Conservation (phyloP, 2,329 filamentous ascomycete species). For the Alternaria triticimaculans region DNA sequence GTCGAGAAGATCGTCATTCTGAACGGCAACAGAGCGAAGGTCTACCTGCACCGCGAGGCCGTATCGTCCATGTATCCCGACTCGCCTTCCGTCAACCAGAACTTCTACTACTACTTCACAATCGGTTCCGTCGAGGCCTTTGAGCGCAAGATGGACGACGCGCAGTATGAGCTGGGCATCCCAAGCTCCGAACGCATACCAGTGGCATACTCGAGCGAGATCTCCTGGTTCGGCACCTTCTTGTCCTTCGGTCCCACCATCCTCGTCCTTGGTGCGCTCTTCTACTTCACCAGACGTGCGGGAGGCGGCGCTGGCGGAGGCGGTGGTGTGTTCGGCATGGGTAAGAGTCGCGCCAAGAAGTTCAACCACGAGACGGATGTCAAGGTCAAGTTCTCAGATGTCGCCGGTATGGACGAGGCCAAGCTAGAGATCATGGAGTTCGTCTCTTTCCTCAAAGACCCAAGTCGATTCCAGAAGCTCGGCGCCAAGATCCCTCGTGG, state of each 20-base stretch:
- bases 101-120: constrained; percentile 89
- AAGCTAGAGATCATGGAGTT: constrained; percentile 99
- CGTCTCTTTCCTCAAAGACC: constrained; percentile 94
- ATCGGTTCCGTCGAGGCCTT: constrained; percentile 95
- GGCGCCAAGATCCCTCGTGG: constrained; percentile 98
- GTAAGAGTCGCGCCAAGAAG: constrained; percentile 92
- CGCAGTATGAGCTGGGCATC: constrained; percentile 86
- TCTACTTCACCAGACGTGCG: constrained; percentile 80
- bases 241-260: constrained; percentile 86
- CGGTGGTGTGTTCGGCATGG: constrained; percentile 88
- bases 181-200: constrained; percentile 89
- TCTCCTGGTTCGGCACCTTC: constrained; percentile 73
- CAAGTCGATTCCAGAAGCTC: constrained; percentile 88
- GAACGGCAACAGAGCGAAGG: constrained; percentile 76
- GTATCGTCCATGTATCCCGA: constrained; percentile 76
- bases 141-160: constrained; percentile 84
- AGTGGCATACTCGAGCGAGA: constrained; percentile 82
- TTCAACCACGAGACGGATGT: constrained; percentile 97
- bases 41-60: constrained; percentile 79
- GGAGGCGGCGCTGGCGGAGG: constrained; percentile 65
- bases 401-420: constrained; percentile 97
- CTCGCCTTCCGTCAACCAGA: constrained; percentile 69
- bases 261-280: constrained; percentile 81
- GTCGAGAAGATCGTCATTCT: constrained; percentile 90
- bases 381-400: constrained; percentile 96